Conservation (phyloP, 257 asterid species). For the Voacanga thouarsii region DNA sequence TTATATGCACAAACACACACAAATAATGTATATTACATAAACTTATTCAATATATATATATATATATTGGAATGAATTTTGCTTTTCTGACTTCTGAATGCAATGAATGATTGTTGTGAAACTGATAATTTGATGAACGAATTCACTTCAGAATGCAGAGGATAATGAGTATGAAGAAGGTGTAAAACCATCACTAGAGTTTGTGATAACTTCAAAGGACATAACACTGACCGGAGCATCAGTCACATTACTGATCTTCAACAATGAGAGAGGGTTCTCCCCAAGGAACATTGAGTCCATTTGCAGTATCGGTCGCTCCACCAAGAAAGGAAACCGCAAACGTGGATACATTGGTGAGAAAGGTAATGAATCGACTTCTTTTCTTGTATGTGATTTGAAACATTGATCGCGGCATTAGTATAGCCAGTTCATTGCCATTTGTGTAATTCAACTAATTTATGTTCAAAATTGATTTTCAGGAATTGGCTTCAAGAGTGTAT, state of each 20-base stretch:
- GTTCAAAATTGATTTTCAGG: constrained; percentile 18
- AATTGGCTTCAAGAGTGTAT: constrained; percentile 44
- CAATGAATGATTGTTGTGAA: not conserved
- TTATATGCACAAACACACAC: no score
- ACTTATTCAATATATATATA: no score
- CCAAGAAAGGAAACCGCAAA: constrained; percentile 26
- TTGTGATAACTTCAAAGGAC: constrained; percentile 37
- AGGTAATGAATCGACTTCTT: constrained; percentile 19
- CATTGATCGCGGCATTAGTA: no score
- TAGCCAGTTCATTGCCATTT: no score
- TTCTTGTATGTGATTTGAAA: not conserved
- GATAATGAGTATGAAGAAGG: constrained; percentile 33
- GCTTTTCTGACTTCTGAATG: not conserved
- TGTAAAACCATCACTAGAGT: constrained; percentile 30
- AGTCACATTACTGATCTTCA: constrained; percentile 20
- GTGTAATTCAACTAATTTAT: not conserved
- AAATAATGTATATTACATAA: no score
- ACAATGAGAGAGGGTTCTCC: constrained; percentile 25
- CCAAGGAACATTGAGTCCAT: constrained; percentile 32
- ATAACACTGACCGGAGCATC: constrained; percentile 33
- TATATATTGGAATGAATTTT: not conserved
- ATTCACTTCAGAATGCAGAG: constrained; percentile 36
- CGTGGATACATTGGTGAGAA: constrained; percentile 33
- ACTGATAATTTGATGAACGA: not conserved
- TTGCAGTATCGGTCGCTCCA: constrained; percentile 37